A percentile compares a stretch with the other conserved stretches of the same genome.
phyloP scores from a whole-genome alignment of 345 rosid genomes.

The Eucalyptus pauciflora region DNA sequence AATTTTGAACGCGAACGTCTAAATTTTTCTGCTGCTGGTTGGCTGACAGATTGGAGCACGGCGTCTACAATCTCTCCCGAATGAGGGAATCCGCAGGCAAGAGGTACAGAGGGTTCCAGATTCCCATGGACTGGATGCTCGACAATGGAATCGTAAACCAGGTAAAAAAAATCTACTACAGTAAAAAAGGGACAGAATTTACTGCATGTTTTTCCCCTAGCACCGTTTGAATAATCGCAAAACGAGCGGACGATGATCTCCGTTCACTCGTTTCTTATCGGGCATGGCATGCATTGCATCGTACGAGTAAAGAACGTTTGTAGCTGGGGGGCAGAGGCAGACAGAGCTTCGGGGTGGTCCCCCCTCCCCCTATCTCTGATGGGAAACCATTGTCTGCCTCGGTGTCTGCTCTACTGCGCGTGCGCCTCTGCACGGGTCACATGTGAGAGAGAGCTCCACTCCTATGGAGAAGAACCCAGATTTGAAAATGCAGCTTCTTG shows the following conservation, averaged over 20 bases:
- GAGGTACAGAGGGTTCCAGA: conserved; percentile 53
- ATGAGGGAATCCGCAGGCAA: conserved; percentile 83
- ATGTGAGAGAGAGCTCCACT: conserved; percentile 26
- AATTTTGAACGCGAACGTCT: background rate
- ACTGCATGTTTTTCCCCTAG: background rate
- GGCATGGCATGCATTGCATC: background rate
- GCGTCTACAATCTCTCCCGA: conserved; percentile 77
- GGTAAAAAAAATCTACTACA: conserved; percentile 16
- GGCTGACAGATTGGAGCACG: conserved; percentile 71
- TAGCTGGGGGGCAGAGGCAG: background rate
- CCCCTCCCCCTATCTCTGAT: background rate
- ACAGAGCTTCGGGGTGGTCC: background rate
- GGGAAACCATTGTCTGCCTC: background rate
- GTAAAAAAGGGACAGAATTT: background rate
- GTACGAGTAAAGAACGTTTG: background rate
- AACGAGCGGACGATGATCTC: background rate
- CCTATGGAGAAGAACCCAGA: background rate
- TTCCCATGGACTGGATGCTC: conserved; percentile 93
- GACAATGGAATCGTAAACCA: conserved; percentile 83
- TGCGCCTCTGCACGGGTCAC: conserved; percentile 25
- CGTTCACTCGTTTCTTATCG: background rate
- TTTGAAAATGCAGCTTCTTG: conserved; percentile 11
- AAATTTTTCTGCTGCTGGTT: background rate
- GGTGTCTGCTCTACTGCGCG: conserved; percentile 7
- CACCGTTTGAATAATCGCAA: background rate